A percentile compares a stretch with the other conserved stretches of the same genome.
Conservation (phyloP, 768 basidiomycete genomes). For the Termitomyces sp. region DNA sequence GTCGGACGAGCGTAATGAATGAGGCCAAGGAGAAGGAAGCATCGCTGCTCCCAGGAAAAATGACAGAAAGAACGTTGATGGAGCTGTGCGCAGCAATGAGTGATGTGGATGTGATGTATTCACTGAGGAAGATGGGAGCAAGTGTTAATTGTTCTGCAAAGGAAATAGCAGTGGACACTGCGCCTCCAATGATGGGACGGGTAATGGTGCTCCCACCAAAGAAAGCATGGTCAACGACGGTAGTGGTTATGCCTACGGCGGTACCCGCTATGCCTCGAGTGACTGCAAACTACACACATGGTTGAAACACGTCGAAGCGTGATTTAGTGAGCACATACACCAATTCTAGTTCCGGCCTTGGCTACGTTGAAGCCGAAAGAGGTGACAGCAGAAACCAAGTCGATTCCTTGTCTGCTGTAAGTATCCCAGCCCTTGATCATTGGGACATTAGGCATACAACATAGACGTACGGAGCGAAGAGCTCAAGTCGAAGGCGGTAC, state of each 20-base stretch:
- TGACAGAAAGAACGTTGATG: constrained; percentile 64
- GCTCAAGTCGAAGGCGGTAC: neutral
- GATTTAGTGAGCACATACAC: constrained; percentile 39
- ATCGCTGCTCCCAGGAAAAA: constrained; percentile 73
- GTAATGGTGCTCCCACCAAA: constrained; percentile 59
- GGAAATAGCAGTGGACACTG: constrained; percentile 55
- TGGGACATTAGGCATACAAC: constrained; percentile 12
- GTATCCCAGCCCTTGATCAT: constrained; percentile 45
- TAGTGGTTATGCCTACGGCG: constrained; percentile 52
- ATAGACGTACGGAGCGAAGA: constrained; percentile 7
- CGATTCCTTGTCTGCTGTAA: constrained; percentile 54
- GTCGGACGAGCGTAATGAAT: constrained; percentile 73
- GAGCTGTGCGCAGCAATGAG: constrained; percentile 71
- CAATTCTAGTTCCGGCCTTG: constrained; percentile 62
- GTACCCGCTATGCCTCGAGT: constrained; percentile 56
- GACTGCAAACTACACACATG: constrained; percentile 54
- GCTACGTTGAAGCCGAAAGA: constrained; percentile 64
- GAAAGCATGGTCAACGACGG: constrained; percentile 59
- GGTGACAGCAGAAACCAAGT: constrained; percentile 58
- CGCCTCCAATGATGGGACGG: constrained; percentile 50
- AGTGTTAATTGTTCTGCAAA: constrained; percentile 69
- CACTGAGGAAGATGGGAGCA: constrained; percentile 68
- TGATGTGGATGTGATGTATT: constrained; percentile 73
- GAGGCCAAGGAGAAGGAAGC: constrained; percentile 77
- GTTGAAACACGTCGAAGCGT: neutral